Conservation (phyloP, 495 filamentous ascomycete genomes). For the Pseudoneurospora amorphoporcata region DNA sequence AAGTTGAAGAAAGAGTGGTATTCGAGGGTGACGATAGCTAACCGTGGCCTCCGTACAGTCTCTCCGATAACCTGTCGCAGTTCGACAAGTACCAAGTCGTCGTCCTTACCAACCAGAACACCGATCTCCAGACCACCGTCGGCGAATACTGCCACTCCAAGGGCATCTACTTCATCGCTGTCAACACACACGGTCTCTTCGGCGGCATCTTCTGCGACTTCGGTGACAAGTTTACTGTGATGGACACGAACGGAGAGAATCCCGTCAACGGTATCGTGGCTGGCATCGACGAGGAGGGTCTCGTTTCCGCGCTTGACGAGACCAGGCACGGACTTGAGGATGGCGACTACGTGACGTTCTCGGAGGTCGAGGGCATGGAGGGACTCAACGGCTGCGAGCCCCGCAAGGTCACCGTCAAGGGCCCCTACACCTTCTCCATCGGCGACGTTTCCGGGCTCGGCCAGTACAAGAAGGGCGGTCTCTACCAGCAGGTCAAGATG, state of each 20-base stretch:
- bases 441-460: constrained; percentile 84
- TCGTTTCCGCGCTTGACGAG: constrained; percentile 93
- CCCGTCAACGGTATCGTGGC: constrained; percentile 84
- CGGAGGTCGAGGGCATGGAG: constrained; percentile 90
- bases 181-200: constrained; percentile 88
- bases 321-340: constrained; percentile 92
- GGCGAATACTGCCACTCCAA: constrained; percentile 90
- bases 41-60: constrained; percentile 24
- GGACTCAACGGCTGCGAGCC: constrained; percentile 71
- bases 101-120: constrained; percentile 73
- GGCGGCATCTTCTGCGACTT: constrained; percentile 97
- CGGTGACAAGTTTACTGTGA: constrained; percentile 80
- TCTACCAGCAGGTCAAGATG: constrained; percentile 96
- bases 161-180: constrained; percentile 77
- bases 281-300: constrained; percentile 72
- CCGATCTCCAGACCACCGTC: constrained; percentile 69
- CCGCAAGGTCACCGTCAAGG: constrained; percentile 85
- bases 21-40: constrained; percentile 1
- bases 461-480: constrained; percentile 73
- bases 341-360: constrained; percentile 92
- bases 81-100: constrained; percentile 85
- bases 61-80: constrained; percentile 59
- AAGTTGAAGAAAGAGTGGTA: neutral
- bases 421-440: constrained; percentile 93
- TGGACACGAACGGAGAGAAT: constrained; percentile 85